Base-by-base conservation (phyloP, 768 basidiomycete genomes). In the Lactifluus echinatus region DNA sequence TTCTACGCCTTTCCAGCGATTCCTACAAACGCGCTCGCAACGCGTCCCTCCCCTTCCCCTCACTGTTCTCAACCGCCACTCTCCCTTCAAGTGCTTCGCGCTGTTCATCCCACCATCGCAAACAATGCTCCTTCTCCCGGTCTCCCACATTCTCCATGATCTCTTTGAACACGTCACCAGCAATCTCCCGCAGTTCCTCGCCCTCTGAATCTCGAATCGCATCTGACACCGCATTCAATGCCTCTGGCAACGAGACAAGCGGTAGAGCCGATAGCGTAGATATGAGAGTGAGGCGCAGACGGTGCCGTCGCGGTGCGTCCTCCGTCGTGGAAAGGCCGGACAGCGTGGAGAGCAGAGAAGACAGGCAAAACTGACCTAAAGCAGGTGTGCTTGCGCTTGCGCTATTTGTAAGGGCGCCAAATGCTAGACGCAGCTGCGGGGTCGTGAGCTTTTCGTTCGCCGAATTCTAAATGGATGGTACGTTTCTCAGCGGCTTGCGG, bases 381-480 rank as follows among this genome's bases (percentile, higher is more conserved):
- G 77, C 71, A 48, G 76, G 68, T 60, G 65, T 28, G 29, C 50
- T 39, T 46, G 29, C 62, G 37, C 75, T 74, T 0, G 87, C 85
- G 53, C 81, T 78, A 59, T 77, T 73, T 24, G 89, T 81, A 12
- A 92, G 75, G 7, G 85, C 79, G n/a, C 84, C 74, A 65, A 80
- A 91, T 6, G 92, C 89, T 39, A 90, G 75, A 28, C 84, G 72
- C 8, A 93, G 75, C 65, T 93, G 92, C 0, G 74, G 55, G 0
- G 78, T 79, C 56, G 75, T 85, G 14, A 93, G 73, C 59, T 73
- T 76, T 24, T 77, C 81, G 39, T 85, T 79, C 1, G 67, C 66
- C 1, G 87, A 83, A 67, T 86, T 89, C 85, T 89, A 51, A 0
- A 34, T 24, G 14, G 11, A 36, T 45, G 8, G 33, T n/a, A 17